phyloP scores from a whole-genome alignment of 495 filamentous ascomycete species.

The Tuber calosporum region DNA sequence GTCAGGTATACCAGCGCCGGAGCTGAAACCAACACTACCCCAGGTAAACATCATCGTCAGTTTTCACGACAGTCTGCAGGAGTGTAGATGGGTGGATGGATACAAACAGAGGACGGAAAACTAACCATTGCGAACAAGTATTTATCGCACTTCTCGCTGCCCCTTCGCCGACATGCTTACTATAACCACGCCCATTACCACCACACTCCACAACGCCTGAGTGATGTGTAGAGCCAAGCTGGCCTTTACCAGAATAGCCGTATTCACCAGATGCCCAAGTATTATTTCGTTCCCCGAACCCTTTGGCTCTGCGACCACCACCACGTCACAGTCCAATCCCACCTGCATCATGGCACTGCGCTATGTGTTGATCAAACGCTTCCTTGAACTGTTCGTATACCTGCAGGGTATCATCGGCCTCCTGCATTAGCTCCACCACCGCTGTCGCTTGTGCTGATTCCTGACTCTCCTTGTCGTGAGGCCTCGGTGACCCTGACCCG shows the following conservation, averaged over 20 bases:
- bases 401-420: no score
- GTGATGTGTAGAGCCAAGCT: constrained; percentile 29
- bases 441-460: no score
- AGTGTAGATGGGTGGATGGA: neutral
- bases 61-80: neutral
- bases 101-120: neutral
- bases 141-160: constrained; percentile 25
- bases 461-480: no score
- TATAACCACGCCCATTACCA: constrained; percentile 38
- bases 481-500: no score
- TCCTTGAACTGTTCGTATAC: no score
- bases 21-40: constrained; percentile 72
- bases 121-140: constrained; percentile 41
- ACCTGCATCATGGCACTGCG: no score
- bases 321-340: no score
- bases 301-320: neutral
- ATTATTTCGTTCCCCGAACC: neutral
- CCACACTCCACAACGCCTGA: constrained; percentile 36
- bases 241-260: constrained; percentile 21
- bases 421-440: no score
- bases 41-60: constrained; percentile 14
- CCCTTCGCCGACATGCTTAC: constrained; percentile 28
- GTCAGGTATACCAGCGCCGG: constrained; percentile 76
- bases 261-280: constrained; percentile 34
- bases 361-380: no score